These are phyloP conservation scores for Stereocaulon alpinum DNA, from an alignment of 495 filamentous ascomycete species.

Conservation along the genomic window DNA sequence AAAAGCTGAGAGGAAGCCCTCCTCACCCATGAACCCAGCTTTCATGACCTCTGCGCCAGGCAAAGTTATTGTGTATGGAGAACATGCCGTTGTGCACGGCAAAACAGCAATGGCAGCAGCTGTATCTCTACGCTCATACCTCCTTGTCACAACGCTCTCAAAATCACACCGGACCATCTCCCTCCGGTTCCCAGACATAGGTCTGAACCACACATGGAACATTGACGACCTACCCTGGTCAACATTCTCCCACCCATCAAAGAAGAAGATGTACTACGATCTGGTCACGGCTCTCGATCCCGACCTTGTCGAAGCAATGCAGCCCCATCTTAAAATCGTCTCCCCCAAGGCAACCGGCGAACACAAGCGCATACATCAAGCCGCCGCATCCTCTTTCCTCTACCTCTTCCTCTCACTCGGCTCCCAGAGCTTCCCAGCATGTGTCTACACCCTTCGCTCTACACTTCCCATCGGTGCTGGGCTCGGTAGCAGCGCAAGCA, in stretches of 20 bases:
- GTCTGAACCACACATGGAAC: constrained; percentile 79
- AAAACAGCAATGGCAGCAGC: constrained; percentile 93
- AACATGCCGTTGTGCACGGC: constrained; percentile 93
- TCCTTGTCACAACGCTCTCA: constrained; percentile 81
- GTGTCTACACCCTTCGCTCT: constrained; percentile 82
- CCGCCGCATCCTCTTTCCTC: constrained; percentile 73
- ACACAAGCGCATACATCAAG: constrained; percentile 66
- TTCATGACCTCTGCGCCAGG: constrained; percentile 98
- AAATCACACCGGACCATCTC: constrained; percentile 79
- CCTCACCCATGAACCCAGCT: constrained; percentile 56
- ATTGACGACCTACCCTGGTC: constrained; percentile 84
- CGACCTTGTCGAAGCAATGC: constrained; percentile 65
- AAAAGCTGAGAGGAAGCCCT: constrained; percentile 29
- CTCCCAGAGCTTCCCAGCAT: constrained; percentile 62
- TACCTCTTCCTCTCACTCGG: constrained; percentile 89
- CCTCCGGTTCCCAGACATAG: constrained; percentile 77
- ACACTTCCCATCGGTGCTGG: constrained; percentile 91
- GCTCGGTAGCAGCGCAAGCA: constrained; percentile 84
- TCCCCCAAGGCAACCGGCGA: constrained; percentile 52
- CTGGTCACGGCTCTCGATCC: constrained; percentile 74
- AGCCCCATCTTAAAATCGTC: constrained; percentile 61
- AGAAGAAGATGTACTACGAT: constrained; percentile 90
- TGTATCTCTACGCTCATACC: constrained; percentile 88
- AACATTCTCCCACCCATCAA: constrained; percentile 62
- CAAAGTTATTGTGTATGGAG: constrained; percentile 94